Evolutionary conservation across 257 asterid species (phyloP).

Genomic region (Salvia splendens): DNA sequence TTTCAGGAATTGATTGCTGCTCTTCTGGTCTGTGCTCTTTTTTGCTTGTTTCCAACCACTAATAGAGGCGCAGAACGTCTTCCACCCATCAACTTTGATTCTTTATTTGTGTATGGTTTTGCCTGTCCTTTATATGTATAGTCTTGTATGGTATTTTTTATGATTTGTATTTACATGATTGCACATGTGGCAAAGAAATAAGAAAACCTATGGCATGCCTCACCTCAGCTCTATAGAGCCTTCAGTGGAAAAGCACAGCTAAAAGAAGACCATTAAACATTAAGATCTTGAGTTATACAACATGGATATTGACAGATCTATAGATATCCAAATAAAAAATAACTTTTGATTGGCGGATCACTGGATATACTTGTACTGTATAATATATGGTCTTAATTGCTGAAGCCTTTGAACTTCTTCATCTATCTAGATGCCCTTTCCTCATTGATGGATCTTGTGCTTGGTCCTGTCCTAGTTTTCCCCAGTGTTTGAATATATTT

Average conservation of each 20-base stretch:
- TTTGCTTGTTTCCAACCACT: constrained; percentile 76
- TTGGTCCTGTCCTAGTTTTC: not conserved
- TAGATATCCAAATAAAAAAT: constrained; percentile 1
- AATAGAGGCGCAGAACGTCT: constrained; percentile 73
- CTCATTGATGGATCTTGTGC: constrained; percentile 1
- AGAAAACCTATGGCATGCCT: not conserved
- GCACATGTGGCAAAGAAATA: not conserved
- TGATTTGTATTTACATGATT: constrained; percentile 10
- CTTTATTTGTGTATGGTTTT: constrained; percentile 76
- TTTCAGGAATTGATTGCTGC: constrained; percentile 90
- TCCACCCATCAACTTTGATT: constrained; percentile 74
- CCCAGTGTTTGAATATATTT: not conserved
- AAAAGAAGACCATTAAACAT: not conserved
- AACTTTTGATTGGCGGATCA: not conserved
- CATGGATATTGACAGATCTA: not conserved
- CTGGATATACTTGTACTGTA: not conserved
- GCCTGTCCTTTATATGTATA: constrained; percentile 17
- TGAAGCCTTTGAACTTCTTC: constrained; percentile 1
- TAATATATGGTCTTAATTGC: not conserved
- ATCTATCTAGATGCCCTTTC: constrained; percentile 5
- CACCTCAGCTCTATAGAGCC: not conserved
- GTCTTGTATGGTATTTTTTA: constrained; percentile 2
- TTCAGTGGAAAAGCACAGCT: not conserved
- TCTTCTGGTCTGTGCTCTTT: constrained; percentile 78
- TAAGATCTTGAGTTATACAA: not conserved